phyloP scores from a whole-genome alignment of 2,329 filamentous ascomycete genomes.

The Talaromyces sp. region DNA sequence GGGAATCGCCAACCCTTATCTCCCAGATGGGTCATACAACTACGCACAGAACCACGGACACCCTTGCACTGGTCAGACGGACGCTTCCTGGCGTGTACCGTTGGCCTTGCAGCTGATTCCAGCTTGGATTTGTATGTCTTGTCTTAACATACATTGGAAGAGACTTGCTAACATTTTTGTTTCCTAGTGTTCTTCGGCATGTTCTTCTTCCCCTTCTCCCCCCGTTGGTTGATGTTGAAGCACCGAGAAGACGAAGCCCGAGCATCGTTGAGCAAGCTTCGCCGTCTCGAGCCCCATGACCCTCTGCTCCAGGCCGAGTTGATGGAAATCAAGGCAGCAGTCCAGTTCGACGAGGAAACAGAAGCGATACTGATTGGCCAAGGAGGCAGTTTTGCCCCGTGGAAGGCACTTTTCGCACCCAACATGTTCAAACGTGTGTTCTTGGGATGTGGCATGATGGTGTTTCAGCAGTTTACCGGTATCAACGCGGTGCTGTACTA shows the following conservation, averaged over 20 bases:
- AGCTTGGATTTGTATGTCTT: slow-evolving; percentile 16
- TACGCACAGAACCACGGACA: slow-evolving; percentile 5
- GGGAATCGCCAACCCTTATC: slow-evolving; percentile 6
- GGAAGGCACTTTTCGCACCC: slow-evolving; percentile 56
- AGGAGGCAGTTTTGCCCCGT: slow-evolving; percentile 62
- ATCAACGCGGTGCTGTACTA: slow-evolving; percentile 36
- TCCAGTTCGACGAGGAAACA: slow-evolving; percentile 65
- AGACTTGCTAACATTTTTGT: not conserved
- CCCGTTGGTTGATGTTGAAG: slow-evolving; percentile 49
- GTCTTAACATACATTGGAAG: too few species aligned
- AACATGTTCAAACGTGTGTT: slow-evolving; percentile 63
- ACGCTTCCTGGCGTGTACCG: slow-evolving; percentile 44
- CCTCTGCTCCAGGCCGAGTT: slow-evolving; percentile 60
- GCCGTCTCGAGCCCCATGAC: slow-evolving; percentile 9
- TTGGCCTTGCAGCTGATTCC: slow-evolving; percentile 44
- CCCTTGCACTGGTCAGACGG: slow-evolving; percentile 20
- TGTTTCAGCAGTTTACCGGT: slow-evolving; percentile 33
- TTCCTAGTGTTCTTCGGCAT: slow-evolving; percentile 31
- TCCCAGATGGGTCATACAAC: not conserved
- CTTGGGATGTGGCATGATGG: slow-evolving; percentile 18
- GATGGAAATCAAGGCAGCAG: slow-evolving; percentile 72
- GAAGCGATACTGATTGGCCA: slow-evolving; percentile 23
- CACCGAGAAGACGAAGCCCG: slow-evolving; percentile 42
- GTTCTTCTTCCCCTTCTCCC: slow-evolving; percentile 51
- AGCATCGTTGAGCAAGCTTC: slow-evolving; percentile 8